phyloP scores from a whole-genome alignment of 768 basidiomycete genomes.

The Leccinellum albellum region DNA sequence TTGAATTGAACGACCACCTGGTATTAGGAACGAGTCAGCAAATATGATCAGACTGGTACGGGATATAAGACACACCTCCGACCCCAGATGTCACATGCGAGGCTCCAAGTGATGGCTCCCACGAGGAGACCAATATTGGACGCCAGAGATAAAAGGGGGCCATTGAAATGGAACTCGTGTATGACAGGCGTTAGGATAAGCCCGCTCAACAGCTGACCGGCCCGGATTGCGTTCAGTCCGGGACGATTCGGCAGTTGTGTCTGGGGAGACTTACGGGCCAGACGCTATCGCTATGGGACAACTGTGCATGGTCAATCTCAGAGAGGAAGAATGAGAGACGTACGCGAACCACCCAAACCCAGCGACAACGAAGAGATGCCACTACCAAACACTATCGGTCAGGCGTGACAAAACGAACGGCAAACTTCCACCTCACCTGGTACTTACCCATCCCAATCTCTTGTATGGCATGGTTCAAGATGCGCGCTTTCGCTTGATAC shows the following conservation, averaged over 20 bases:
- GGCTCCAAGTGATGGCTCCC: slow-evolving; percentile 47
- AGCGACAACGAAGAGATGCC: slow-evolving; percentile 36
- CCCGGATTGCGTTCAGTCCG: not conserved
- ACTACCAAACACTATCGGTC: slow-evolving; percentile 21
- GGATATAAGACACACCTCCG: slow-evolving; percentile 31
- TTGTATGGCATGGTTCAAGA: slow-evolving; percentile 46
- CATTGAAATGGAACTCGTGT: slow-evolving; percentile 45
- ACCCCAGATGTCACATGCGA: slow-evolving; percentile 52
- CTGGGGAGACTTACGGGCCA: slow-evolving; percentile 36
- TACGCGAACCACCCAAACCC: slow-evolving; percentile 44
- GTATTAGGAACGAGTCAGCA: not conserved
- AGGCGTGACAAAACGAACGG: not conserved
- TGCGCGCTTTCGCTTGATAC: slow-evolving; percentile 46
- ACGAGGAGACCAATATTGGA: slow-evolving; percentile 51
- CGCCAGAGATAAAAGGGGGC: slow-evolving; percentile 48
- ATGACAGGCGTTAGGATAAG: slow-evolving; percentile 46
- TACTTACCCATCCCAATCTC: slow-evolving; percentile 58
- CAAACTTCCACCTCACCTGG: slow-evolving; percentile 33
- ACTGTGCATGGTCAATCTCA: too few species aligned
- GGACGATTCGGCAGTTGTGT: not conserved
- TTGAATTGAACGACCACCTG: slow-evolving; percentile 53
- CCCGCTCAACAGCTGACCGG: slow-evolving; percentile 37
- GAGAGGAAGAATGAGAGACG: slow-evolving; percentile 7
- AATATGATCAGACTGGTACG: not conserved
- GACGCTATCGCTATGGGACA: slow-evolving; percentile 29